Conservation (phyloP, 495 filamentous ascomycete species). For the Emericellopsis terricola region DNA sequence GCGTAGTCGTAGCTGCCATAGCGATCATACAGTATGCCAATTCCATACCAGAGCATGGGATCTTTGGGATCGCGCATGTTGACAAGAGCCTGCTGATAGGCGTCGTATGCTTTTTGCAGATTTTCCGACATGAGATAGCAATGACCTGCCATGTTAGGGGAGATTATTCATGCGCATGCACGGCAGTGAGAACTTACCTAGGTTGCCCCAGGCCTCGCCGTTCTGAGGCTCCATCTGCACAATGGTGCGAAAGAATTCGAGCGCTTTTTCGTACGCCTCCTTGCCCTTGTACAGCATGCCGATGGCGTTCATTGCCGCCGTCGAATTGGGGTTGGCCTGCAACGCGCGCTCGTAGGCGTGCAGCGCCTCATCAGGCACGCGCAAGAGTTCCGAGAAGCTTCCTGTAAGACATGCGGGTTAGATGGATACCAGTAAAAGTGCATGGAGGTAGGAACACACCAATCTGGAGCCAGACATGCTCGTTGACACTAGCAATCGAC, state of each 20-base stretch:
- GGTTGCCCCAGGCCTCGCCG: constrained; percentile 91
- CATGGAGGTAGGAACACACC: constrained; percentile 40
- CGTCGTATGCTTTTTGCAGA: constrained; percentile 90
- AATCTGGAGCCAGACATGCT: constrained; percentile 84
- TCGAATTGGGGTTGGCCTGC: constrained; percentile 72
- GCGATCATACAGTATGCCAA: constrained; percentile 92
- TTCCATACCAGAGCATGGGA: constrained; percentile 97
- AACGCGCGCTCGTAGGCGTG: constrained; percentile 78
- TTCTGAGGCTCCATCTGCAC: constrained; percentile 76
- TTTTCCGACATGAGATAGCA: constrained; percentile 99
- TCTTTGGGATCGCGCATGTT: constrained; percentile 95
- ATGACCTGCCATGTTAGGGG: constrained; percentile 53
- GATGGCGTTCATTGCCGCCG: constrained; percentile 86
- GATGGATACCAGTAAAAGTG: background rate
- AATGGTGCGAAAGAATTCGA: constrained; percentile 84
- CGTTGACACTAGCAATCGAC: constrained; percentile 43
- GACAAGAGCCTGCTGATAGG: constrained; percentile 89
- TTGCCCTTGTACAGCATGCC: constrained; percentile 77
- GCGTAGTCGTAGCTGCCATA: constrained; percentile 96
- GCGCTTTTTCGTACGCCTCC: constrained; percentile 84
- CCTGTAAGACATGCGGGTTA: constrained; percentile 29
- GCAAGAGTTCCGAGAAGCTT: constrained; percentile 69
- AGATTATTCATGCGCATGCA: constrained; percentile 5
- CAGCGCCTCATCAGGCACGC: constrained; percentile 75
- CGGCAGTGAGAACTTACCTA: constrained; percentile 34